Base-by-base conservation (phyloP, 2,329 filamentous ascomycete species). In the Paraconiothyrium sp. region DNA sequence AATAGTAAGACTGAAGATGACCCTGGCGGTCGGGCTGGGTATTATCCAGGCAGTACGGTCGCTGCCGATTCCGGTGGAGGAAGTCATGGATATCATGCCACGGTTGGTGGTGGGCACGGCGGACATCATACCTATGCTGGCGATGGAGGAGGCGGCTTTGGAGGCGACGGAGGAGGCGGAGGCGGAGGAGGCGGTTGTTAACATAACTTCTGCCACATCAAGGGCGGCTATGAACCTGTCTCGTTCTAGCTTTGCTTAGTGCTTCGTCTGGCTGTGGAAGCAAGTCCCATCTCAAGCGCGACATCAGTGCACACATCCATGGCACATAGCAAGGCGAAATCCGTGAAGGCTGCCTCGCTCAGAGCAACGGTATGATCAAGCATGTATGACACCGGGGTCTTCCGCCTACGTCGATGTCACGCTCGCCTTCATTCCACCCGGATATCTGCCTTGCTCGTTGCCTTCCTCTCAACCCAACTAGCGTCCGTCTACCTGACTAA, bases 111-210 rank as follows among this genome's bases (percentile, higher is more conserved):
- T 24, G 48, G 44, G 22, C 24, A 51, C 10, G 48, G 52, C 6
- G 58, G 62, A 34, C 58, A 60, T 50, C 44, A 58, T 49, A 54
- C 34, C 1, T 59, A 61, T 39, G 52, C 35, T 20, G 61, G 61
- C n/a, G 61, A 60, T 56, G 61, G 59, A 41, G 65, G 57, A 30
- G 60, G 60, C 7, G 59, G 54, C 27, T 50, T 54, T 27, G 64
- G 61, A 37, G 61, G 60, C 7, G 50, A 43, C 7, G 48, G 32
- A 4, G 63, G 63, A 27, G 62, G 59, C 46, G 58, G 61, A 9
- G 58, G 61, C 27, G 54, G 58, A 54, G 44, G 52, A 49, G 50
- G 50, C 11, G 37, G 50, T 30, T 34, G 49, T 48, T 20, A 16
- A 30, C 24, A 8, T 4, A 10, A 5, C 22, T 16, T 24, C n/a